Evolutionary conservation across 75 land plant genomes (phyloP).

Genomic region (Azolla pinnata): DNA sequence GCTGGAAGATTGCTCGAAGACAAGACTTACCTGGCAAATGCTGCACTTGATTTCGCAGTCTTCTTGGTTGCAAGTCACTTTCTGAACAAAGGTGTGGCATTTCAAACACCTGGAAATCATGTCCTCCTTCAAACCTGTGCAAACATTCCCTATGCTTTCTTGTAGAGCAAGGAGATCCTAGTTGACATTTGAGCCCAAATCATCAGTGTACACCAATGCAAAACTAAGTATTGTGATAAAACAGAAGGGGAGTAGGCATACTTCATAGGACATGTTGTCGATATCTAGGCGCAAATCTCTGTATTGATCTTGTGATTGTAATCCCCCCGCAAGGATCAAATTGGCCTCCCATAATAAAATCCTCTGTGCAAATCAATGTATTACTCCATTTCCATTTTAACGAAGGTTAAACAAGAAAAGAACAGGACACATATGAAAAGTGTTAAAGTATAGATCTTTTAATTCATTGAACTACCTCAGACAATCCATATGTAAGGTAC

Average conservation of each 20-base stretch:
- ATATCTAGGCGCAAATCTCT: slow-evolving; percentile 55
- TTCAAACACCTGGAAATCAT: background rate
- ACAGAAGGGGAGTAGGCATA: background rate
- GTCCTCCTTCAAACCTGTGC: slow-evolving; percentile 37
- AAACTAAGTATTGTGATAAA: background rate
- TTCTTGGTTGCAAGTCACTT: background rate
- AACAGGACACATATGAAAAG: no score
- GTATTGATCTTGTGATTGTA: slow-evolving; percentile 32
- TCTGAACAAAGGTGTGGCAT: background rate
- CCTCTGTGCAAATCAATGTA: no score
- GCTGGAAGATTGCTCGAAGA: background rate
- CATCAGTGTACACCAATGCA: background rate
- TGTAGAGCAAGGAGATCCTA: slow-evolving; percentile 58
- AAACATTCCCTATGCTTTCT: slow-evolving; percentile 64
- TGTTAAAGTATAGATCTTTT: no score
- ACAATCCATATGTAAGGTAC: background rate
- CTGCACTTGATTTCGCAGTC: slow-evolving; percentile 37
- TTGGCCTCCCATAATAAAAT: slow-evolving; percentile 3
- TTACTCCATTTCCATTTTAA: no score
- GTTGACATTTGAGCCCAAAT: background rate
- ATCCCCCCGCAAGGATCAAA: slow-evolving; percentile 1
- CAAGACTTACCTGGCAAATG: slow-evolving; percentile 69
- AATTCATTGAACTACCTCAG: slow-evolving; percentile 2
- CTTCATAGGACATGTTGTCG: slow-evolving; percentile 69
- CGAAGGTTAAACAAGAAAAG: no score